Evolutionary conservation across 2,329 filamentous ascomycete species (phyloP).

Genomic region (Arthrocladium fulminans): DNA sequence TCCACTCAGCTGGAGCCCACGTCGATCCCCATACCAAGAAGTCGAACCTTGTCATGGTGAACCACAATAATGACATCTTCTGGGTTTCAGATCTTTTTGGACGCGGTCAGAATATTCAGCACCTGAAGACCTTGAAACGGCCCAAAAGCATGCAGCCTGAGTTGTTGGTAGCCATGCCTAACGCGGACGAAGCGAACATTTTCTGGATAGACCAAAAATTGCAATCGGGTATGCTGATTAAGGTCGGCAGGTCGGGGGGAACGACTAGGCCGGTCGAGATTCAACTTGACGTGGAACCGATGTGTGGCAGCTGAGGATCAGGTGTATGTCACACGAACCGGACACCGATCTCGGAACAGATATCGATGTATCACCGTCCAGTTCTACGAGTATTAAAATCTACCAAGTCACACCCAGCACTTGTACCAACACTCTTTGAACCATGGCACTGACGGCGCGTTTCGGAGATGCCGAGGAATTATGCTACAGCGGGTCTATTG

Average conservation of each 20-base stretch:
- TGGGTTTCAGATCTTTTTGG: constrained; percentile 7
- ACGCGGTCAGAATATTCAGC: constrained; percentile 9
- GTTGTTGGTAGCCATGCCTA: background rate
- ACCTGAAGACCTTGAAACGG: constrained; percentile 12
- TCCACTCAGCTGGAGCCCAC: background rate
- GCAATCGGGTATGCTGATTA: constrained; percentile 2
- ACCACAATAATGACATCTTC: constrained; percentile 8
- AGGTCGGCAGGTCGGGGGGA: constrained; percentile 2
- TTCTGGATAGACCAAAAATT: constrained; percentile 7
- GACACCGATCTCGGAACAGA: background rate
- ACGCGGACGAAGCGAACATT: constrained; percentile 4
- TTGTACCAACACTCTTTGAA: no score
- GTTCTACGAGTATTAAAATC: no score
- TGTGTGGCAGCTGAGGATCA: background rate
- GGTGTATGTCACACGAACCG: background rate
- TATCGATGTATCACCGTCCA: no score
- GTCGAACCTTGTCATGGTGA: constrained; percentile 6
- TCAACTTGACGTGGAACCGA: constrained; percentile 3
- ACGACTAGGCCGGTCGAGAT: background rate
- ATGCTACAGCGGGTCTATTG: no score
- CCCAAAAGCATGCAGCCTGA: constrained; percentile 4
- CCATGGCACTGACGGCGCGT: no score
- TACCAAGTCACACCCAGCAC: no score
- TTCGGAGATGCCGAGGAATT: no score
- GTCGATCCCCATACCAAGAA: constrained; percentile 4